Evolutionary conservation across 2,329 filamentous ascomycete species (phyloP).

Genomic region (Amesomyces nigricolor): DNA sequence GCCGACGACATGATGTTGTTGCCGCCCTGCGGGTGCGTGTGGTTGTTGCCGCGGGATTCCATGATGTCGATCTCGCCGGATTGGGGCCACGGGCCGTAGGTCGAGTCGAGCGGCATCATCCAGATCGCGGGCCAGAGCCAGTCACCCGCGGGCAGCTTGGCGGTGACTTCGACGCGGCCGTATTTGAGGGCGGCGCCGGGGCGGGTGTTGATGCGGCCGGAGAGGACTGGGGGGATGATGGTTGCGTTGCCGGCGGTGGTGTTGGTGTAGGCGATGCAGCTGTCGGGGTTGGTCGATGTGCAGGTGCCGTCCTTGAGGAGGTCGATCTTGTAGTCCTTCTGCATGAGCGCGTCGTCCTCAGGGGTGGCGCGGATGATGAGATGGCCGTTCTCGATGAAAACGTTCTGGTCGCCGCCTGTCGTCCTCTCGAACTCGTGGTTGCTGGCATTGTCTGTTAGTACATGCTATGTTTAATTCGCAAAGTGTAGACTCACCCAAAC

Average conservation of each 20-base stretch:
- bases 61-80: conserved; percentile 82
- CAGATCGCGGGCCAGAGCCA: conserved; percentile 93
- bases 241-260: conserved; percentile 62
- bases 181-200: conserved; percentile 68
- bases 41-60: conserved; percentile 78
- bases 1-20: conserved; percentile 76
- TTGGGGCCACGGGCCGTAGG: conserved; percentile 70
- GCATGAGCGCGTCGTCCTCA: conserved; percentile 61
- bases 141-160: conserved; percentile 69
- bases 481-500: conserved; percentile 55
- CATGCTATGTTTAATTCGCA: too few species aligned
- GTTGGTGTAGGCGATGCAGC: conserved; percentile 70
- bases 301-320: conserved; percentile 61
- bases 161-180: conserved; percentile 73
- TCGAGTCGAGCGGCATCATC: conserved; percentile 71
- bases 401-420: conserved; percentile 65
- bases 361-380: conserved; percentile 74
- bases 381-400: conserved; percentile 62
- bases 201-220: conserved; percentile 71
- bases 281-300: conserved; percentile 52
- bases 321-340: conserved; percentile 62
- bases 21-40: conserved; percentile 68
- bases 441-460: conserved; percentile 35
- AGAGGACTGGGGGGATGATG: conserved; percentile 71
- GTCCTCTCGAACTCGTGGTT: conserved; percentile 80